phyloP scores from a whole-genome alignment of 1,284 basidiomycete genomes.

The Boletus semigastroideus region DNA sequence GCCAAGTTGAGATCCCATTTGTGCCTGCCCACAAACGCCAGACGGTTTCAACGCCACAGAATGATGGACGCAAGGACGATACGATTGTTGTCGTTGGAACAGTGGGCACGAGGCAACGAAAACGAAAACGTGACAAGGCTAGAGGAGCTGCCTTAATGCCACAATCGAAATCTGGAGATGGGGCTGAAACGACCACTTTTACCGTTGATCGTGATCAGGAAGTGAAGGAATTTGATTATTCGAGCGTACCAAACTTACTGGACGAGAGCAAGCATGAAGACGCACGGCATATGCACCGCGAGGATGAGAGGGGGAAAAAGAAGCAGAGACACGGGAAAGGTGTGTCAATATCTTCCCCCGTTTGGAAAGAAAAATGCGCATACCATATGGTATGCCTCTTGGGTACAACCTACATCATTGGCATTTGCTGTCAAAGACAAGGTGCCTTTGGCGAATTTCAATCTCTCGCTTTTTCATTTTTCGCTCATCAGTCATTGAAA shows the following conservation, averaged over 20 bases:
- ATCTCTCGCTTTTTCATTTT: neutral
- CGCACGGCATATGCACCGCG: slow-evolving; percentile 37
- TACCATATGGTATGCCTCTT: neutral
- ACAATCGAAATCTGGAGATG: slow-evolving; percentile 3
- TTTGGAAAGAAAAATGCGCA: neutral
- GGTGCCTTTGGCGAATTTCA: neutral
- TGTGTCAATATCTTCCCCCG: slow-evolving; percentile 23
- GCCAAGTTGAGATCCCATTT: slow-evolving; percentile 67
- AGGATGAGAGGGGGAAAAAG: slow-evolving; percentile 41
- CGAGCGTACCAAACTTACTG: slow-evolving; percentile 71
- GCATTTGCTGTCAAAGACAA: neutral
- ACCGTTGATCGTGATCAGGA: slow-evolving; percentile 21
- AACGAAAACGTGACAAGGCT: slow-evolving; percentile 40
- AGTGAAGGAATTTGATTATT: slow-evolving; percentile 72
- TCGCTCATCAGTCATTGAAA: slow-evolving; percentile 13
- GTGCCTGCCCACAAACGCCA: slow-evolving; percentile 59
- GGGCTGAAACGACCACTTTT: slow-evolving; percentile 6
- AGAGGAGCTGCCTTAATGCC: neutral
- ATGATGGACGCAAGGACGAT: slow-evolving; percentile 46
- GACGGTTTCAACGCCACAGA: slow-evolving; percentile 12
- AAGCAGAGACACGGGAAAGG: slow-evolving; percentile 52
- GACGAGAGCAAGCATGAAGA: slow-evolving; percentile 36
- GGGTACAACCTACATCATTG: slow-evolving; percentile 7
- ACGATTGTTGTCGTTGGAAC: slow-evolving; percentile 73
- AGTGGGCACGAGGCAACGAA: slow-evolving; percentile 58